Percentiles rank a stretch among this genome's conserved stretches.
Conservation (phyloP, 2,329 filamentous ascomycete species). For the Cercospora beticola region DNA sequence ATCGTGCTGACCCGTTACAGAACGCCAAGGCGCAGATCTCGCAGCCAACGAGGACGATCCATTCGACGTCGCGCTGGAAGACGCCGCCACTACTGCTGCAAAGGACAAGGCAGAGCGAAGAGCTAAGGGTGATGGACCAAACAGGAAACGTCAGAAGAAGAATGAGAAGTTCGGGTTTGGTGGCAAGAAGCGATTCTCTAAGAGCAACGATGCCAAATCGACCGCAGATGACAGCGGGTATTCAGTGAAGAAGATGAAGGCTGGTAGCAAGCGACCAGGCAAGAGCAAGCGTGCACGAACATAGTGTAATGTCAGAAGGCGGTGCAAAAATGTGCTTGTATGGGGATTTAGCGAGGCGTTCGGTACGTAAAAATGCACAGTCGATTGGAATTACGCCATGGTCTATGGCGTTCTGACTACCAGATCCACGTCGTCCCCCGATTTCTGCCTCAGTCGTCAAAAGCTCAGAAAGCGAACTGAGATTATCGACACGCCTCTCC, state of each 20-base stretch:
- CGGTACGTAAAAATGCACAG: conserved; percentile 6
- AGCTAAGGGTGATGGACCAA: conserved; percentile 44
- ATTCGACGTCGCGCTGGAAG: conserved; percentile 86
- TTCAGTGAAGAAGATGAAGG: conserved; percentile 84
- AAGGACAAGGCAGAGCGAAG: conserved; percentile 44
- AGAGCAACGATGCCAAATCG: conserved; percentile 85
- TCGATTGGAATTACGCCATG: not conserved
- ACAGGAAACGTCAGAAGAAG: conserved; percentile 84
- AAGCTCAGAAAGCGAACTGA: too few relatives aligned
- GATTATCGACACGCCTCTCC: too few relatives aligned
- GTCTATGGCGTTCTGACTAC: not conserved
- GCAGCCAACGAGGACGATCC: conserved; percentile 76
- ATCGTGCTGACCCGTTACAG: conserved; percentile 49
- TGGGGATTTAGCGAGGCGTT: conserved; percentile 16
- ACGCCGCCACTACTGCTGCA: conserved; percentile 56
- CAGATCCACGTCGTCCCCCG: not conserved
- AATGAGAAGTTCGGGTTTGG: conserved; percentile 93
- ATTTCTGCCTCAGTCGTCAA: not conserved
- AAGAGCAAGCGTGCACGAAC: conserved; percentile 42
- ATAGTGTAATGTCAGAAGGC: not conserved
- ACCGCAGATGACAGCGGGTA: conserved; percentile 79
- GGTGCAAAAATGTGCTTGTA: not conserved
- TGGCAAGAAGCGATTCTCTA: conserved; percentile 87
- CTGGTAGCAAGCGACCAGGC: conserved; percentile 41
- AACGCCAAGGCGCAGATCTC: conserved; percentile 73